Base-by-base conservation (phyloP, 768 basidiomycete genomes). In the Termitomyces heimii region DNA sequence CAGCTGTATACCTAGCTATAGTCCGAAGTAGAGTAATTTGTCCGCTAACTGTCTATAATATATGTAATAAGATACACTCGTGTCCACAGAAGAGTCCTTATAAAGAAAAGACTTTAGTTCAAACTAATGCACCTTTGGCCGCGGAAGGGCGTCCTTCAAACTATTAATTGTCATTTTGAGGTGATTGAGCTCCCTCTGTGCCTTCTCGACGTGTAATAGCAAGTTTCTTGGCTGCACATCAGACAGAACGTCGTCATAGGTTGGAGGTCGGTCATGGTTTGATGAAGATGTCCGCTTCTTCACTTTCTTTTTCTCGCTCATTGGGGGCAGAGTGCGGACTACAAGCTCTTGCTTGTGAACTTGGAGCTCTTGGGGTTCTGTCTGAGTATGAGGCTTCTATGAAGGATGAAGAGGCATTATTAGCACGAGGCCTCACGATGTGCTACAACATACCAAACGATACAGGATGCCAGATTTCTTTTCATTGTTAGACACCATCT, bases 161-260 rank as follows among this genome's bases (percentile, higher is more conserved):
- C 24, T 24, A 28, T 59, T 48, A 7, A 59, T 40, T 18, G 39
- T 55, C 14, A 28, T 44, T 35, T 55, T 24, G 10, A 59, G 54
- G 4, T 49, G 35, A 37, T 55, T 43, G 18, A 59, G 44, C 22
- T 53, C 54, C 10, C 18, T 32, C 3, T 55, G 43, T n/a, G 49
- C 35, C 18, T n/a, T 20, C 43, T 55, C 54, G 5, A 59, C 20
- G n/a, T 52, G 46, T 0, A 29, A 51, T 24, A 32, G 5, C 31
- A 59, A 35, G 29, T 57, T 44, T 22, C 34, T 22, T 13, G 32
- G 10, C 24, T 51, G 37, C 28, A 6, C 14, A n/a, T 0, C 9
- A 13, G 49, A 28, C 28, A 31, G 31, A 29, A 26, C 22, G 7
- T 35, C 31, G 2, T 26, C 40, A 35, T 56, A 56, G 26, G 43